These are phyloP conservation scores for Mrakia gelida DNA, from an alignment of 768 basidiomycete species.

Conservation along the genomic window DNA sequence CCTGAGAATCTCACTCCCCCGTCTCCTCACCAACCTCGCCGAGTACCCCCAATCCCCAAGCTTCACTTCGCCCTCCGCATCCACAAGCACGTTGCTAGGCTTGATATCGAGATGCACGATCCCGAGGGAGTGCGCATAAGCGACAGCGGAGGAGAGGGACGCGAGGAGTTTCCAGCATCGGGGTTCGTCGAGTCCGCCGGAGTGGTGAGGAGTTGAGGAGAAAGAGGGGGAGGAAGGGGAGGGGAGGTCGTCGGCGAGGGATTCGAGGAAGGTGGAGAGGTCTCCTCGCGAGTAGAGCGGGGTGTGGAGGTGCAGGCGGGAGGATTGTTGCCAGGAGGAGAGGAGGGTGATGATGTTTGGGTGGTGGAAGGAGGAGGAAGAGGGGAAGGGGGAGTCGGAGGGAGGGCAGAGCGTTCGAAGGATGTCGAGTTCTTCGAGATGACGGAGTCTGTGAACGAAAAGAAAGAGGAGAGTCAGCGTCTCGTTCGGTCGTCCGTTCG, in stretches of 20 bases:
- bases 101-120: conserved; percentile 95
- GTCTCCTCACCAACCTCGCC: conserved; percentile 45
- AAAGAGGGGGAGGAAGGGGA: background rate
- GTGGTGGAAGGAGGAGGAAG: conserved; percentile 29
- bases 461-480: background rate
- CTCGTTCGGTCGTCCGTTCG: too few species aligned
- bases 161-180: conserved; percentile 92
- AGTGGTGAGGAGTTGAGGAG: background rate
- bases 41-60: conserved; percentile 99
- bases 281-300: conserved; percentile 91
- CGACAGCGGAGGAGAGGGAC: conserved; percentile 74
- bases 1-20: too few species aligned
- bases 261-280: conserved; percentile 77
- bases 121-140: conserved; percentile 79
- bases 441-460: conserved; percentile 50
- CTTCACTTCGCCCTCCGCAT: conserved; percentile 77
- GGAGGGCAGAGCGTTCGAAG: conserved; percentile 61
- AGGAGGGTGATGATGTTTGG: conserved; percentile 79
- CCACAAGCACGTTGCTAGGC: conserved; percentile 93
- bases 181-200: conserved; percentile 67
- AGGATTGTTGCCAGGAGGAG: conserved; percentile 80
- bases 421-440: conserved; percentile 90
- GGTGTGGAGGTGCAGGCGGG: conserved; percentile 78
- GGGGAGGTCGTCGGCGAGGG: conserved; percentile 8
- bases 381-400: conserved; percentile 29